Evolutionary conservation across 305 asterid species (phyloP), one percentile per base, ranked within the genome.

Genomic region (Salvia sclarea): DNA sequence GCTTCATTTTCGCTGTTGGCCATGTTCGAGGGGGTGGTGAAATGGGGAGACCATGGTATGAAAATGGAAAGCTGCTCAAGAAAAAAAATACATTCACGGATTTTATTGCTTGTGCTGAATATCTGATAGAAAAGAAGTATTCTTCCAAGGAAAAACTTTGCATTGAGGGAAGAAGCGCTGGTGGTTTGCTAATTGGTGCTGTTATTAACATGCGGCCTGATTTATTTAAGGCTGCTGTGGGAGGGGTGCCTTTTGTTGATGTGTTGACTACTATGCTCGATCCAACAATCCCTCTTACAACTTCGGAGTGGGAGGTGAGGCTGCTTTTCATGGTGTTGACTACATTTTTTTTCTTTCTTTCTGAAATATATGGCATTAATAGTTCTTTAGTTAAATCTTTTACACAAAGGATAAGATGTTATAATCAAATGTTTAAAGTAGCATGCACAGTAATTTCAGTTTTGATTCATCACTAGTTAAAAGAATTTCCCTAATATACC

Each of bases 21-120:
- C 97, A 93, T 72, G 49, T 93, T 69, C 96, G 98, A 66, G 98
- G 98, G 75, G 98, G 98, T 58, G 98, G 98, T 75, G 98, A 93
- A 83, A 84, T 93, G 96, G 98, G 98, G 78, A 88, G 98, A 75
- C 89, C 71, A 28, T 93, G 98, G 98, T 93, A 93, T 73, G 98
- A 93, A 80, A 76, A 84, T 60, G 98, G 98, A 69, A 93, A 93
- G 68, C 85, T 90, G 71, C 84, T 93, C 68, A 84, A 87, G 86
- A 93, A 93, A 81, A 93, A 80, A 62, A 88, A 93, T 70, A 93
- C 98, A 9, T 93, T 93, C 83, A 90, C 88, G 3, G 98, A 93
- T 81, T 93, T 93, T 72, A 87, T 90, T 76, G 82, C 91, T 31
- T 88, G 88, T 20, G 90, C 98, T n/a, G 98, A 93, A 78, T 80